Conservation (phyloP, 129 eudicot genomes). For the Helianthus annuus region DNA sequence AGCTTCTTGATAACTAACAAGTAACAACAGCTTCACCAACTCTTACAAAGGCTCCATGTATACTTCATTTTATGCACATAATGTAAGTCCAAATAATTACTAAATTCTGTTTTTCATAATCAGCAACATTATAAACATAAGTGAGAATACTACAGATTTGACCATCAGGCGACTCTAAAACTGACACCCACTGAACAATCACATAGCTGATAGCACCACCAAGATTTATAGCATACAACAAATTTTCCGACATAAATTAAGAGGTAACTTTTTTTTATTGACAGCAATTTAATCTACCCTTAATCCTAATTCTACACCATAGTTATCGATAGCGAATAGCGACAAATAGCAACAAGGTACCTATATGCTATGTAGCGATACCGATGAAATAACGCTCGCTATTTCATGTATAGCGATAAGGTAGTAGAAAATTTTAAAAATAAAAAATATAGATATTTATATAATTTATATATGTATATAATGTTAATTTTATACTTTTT, state of each 20-base stretch:
- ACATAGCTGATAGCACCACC: not conserved
- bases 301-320: too few species aligned
- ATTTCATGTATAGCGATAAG: too few species aligned
- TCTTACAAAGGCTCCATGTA: not conserved
- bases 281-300: not conserved
- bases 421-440: too few species aligned
- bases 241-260: not conserved
- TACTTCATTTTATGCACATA: not conserved
- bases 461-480: too few species aligned
- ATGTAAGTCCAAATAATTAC: not conserved
- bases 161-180: not conserved
- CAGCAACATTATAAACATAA: not conserved
- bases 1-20: not conserved
- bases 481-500: too few species aligned
- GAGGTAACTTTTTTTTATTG: not conserved
- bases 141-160: not conserved
- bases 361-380: too few species aligned
- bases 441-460: too few species aligned
- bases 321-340: too few species aligned
- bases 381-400: too few species aligned
- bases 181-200: not conserved
- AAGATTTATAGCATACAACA: not conserved
- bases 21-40: constrained; percentile 11
- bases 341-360: too few species aligned
- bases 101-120: not conserved